Evolutionary conservation across 2,329 filamentous ascomycete genomes (phyloP).

Genomic region (Trichoderma sp.): DNA sequence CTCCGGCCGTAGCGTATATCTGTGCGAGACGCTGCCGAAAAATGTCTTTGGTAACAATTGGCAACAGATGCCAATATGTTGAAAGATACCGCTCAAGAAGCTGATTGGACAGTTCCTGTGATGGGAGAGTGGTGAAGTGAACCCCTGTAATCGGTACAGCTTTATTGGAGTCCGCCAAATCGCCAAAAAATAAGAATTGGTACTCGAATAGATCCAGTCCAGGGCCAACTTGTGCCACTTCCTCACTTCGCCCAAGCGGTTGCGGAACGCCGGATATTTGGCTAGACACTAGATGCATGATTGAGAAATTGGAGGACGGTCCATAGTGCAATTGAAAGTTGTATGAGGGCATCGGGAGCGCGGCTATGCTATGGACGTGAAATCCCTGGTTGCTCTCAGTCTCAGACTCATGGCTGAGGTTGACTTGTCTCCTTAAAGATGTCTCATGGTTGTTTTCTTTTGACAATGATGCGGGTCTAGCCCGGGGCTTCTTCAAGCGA

Average conservation of each 20-base stretch:
- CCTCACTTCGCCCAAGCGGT: background rate
- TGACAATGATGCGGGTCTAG: background rate
- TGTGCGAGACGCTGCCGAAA: background rate
- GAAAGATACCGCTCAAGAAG: background rate
- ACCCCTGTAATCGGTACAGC: background rate
- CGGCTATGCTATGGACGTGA: background rate
- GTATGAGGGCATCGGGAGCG: background rate
- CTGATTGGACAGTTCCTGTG: background rate
- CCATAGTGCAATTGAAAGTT: background rate
- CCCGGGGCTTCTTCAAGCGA: background rate
- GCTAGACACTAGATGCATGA: background rate
- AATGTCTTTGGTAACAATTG: background rate
- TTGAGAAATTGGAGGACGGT: background rate
- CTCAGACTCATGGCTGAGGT: background rate
- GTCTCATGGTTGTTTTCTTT: background rate
- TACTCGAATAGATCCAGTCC: background rate
- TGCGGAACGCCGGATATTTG: background rate
- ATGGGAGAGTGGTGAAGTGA: background rate
- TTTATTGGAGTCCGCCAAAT: background rate
- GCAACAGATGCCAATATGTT: background rate
- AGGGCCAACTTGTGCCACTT: background rate
- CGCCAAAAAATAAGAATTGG: background rate
- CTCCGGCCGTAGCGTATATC: background rate
- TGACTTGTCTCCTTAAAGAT: background rate
- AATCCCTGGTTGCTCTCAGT: background rate